Evolutionary conservation across 192 early-diverging fungal genomes (phyloP).

Genomic region (Coemansia sp.): DNA sequence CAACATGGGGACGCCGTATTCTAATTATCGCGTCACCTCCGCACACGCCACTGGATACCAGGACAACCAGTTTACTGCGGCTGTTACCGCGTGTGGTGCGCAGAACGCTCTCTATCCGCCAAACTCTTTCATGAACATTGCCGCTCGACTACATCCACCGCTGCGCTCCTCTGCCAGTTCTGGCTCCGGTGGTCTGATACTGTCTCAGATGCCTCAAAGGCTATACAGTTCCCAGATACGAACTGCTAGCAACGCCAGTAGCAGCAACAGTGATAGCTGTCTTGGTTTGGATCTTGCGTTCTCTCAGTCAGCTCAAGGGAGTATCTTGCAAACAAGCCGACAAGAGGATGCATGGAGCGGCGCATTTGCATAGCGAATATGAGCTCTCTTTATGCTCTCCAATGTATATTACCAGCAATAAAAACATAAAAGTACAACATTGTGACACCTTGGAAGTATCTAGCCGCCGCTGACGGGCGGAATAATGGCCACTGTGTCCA

Average conservation of each 20-base stretch:
- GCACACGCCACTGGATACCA: constrained; percentile 17
- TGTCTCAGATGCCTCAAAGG: constrained; percentile 22
- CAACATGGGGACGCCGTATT: constrained; percentile 16
- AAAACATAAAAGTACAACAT: background rate
- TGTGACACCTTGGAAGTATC: background rate
- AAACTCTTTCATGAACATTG: constrained; percentile 5
- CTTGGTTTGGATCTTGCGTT: constrained; percentile 7
- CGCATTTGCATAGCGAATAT: background rate
- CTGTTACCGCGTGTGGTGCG: background rate
- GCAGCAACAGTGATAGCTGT: background rate
- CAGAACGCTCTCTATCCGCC: constrained; percentile 9
- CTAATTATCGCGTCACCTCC: constrained; percentile 37
- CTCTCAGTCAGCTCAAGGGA: background rate
- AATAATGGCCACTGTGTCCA: constrained; percentile 43
- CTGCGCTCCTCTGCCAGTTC: constrained; percentile 20
- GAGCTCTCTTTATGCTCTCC: background rate
- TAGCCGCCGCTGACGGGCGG: constrained; percentile 54
- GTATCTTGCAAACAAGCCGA: constrained; percentile 3
- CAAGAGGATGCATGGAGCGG: constrained; percentile 6
- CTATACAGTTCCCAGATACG: constrained; percentile 23
- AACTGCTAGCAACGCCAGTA: background rate
- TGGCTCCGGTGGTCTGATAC: background rate
- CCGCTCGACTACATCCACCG: constrained; percentile 16
- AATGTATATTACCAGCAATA: background rate
- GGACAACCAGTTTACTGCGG: background rate